Conservation (phyloP, 2,329 filamentous ascomycete species). For the Rugonectria rugulosa region DNA sequence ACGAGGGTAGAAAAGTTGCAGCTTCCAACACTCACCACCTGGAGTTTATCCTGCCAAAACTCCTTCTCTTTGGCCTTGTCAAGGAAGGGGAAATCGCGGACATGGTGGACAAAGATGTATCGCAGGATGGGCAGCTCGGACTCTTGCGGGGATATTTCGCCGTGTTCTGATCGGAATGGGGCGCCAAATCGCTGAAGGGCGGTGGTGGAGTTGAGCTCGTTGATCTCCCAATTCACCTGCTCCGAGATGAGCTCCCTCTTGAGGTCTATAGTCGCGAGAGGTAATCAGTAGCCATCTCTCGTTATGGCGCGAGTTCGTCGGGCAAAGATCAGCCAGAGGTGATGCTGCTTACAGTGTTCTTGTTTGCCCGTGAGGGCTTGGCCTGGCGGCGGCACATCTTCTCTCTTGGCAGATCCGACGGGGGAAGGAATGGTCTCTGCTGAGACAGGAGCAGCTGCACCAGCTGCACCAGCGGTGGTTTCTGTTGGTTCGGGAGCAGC, state of each 20-base stretch:
- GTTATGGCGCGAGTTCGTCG: neutral
- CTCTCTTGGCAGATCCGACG: conserved; percentile 40
- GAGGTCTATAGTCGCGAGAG: conserved; percentile 65
- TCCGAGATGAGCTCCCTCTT: conserved; percentile 93
- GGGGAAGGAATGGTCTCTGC: conserved; percentile 36
- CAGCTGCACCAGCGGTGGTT: conserved; percentile 33
- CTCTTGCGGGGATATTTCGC: conserved; percentile 91
- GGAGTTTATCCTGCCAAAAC: conserved; percentile 98
- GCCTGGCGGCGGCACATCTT: conserved; percentile 48
- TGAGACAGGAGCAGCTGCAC: conserved; percentile 23
- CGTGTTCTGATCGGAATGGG: conserved; percentile 90
- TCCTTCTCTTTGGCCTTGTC: conserved; percentile 98
- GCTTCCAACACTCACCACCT: conserved; percentile 71
- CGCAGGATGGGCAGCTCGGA: conserved; percentile 92
- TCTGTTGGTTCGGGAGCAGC: conserved; percentile 36
- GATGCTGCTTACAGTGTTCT: conserved; percentile 80
- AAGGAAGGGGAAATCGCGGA: conserved; percentile 96
- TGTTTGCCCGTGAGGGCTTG: conserved; percentile 87
- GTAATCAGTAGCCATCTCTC: conserved; percentile 21
- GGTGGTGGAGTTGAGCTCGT: conserved; percentile 92
- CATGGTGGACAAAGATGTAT: conserved; percentile 97
- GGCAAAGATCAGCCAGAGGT: neutral
- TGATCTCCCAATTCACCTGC: conserved; percentile 90
- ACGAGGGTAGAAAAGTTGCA: neutral
- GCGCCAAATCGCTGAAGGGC: conserved; percentile 94